These are phyloP conservation scores for Naganishia kalamii DNA, from an alignment of 768 basidiomycete species.

Conservation along the genomic window DNA sequence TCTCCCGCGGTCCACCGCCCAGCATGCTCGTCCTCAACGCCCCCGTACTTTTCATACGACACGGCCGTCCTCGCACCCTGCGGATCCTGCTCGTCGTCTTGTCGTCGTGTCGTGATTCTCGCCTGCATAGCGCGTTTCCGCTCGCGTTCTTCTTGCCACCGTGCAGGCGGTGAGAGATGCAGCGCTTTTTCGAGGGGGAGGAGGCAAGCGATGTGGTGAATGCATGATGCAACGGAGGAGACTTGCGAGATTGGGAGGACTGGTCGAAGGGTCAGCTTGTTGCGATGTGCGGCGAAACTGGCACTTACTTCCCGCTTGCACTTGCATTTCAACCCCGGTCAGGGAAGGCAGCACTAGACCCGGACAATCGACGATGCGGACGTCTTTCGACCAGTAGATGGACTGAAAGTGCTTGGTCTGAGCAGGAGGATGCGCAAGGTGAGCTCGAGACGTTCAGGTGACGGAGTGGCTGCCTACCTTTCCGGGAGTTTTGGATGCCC, in stretches of 20 bases:
- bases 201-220: conserved; percentile 61
- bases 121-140: background rate
- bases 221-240: conserved; percentile 58
- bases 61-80: conserved; percentile 61
- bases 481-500: conserved; percentile 42
- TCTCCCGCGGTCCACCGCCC: conserved; percentile 76
- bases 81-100: conserved; percentile 54
- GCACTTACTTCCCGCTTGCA: conserved; percentile 40
- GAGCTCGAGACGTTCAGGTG: conserved; percentile 47
- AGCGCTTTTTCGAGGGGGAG: conserved; percentile 73
- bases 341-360: conserved; percentile 81
- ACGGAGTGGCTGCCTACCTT: conserved; percentile 28
- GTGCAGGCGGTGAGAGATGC: conserved; percentile 54
- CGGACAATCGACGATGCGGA: conserved; percentile 92
- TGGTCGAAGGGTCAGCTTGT: conserved; percentile 60
- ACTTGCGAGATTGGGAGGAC: conserved; percentile 79
- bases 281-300: background rate
- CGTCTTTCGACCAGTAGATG: conserved; percentile 68
- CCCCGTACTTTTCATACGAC: conserved; percentile 31
- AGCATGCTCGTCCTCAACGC: conserved; percentile 24
- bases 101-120: conserved; percentile 5
- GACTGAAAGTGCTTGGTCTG: conserved; percentile 99
- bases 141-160: conserved; percentile 40
- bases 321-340: conserved; percentile 38
- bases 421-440: conserved; percentile 64